phyloP scores from a whole-genome alignment of 768 basidiomycete species.

The Candolleomyces aberdarensis region DNA sequence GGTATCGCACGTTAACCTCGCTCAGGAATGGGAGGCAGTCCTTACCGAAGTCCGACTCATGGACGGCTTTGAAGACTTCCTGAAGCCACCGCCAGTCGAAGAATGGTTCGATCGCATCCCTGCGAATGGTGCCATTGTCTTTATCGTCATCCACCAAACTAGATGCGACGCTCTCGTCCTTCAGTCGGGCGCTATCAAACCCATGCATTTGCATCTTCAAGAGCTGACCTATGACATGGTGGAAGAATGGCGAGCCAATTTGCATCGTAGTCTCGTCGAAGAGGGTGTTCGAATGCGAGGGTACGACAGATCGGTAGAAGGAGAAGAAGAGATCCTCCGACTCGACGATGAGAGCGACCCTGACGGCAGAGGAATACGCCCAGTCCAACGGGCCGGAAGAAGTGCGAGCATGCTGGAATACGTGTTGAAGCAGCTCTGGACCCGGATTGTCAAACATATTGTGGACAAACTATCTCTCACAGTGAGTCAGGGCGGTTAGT shows the following conservation, averaged over 20 bases:
- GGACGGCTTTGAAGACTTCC: constrained; percentile 19
- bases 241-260: neutral
- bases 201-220: neutral
- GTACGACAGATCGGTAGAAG: too few species aligned
- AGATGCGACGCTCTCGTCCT: neutral
- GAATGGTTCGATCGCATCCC: constrained; percentile 6
- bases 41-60: constrained; percentile 10
- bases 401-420: too few species aligned
- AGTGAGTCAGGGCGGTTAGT: too few species aligned
- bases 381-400: too few species aligned
- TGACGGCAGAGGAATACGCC: too few species aligned
- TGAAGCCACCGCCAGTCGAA: constrained; percentile 9
- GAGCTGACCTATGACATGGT: neutral
- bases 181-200: neutral
- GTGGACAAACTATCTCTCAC: too few species aligned
- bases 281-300: too few species aligned
- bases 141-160: constrained; percentile 14
- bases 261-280: too few species aligned
- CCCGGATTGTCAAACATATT: too few species aligned
- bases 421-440: too few species aligned
- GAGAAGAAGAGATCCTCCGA: too few species aligned
- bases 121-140: constrained; percentile 1
- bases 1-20: constrained; percentile 12
- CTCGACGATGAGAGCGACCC: too few species aligned
- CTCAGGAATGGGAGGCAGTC: constrained; percentile 16